A percentile compares a stretch with the other conserved stretches of the same genome.
Conservation (phyloP, 164 flowering plant genomes). For the Sextonia rubra region DNA sequence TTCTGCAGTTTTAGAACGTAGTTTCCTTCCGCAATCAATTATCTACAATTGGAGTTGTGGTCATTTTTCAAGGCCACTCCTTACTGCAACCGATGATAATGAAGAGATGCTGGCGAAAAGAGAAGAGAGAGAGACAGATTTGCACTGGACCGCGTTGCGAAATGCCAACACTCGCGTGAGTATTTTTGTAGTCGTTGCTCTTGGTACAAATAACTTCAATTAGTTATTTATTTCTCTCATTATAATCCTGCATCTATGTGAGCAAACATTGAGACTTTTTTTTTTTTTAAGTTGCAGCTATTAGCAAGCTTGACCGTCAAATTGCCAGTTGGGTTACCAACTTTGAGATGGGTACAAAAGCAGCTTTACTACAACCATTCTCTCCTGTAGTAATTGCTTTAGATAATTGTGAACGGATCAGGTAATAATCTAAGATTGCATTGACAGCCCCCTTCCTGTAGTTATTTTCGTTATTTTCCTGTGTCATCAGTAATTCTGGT, state of each 20-base stretch:
- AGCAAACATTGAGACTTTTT: not conserved
- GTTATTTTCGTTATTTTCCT: not conserved
- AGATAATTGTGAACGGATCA: slow-evolving; percentile 80
- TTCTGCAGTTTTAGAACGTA: slow-evolving; percentile 63
- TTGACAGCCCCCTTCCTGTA: no score
- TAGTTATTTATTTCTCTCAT: not conserved
- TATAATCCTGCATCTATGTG: not conserved
- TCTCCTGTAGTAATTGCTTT: slow-evolving; percentile 89
- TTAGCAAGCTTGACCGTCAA: slow-evolving; percentile 59
- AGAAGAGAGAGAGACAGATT: slow-evolving; percentile 71
- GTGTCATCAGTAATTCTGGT: not conserved
- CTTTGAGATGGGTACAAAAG: slow-evolving; percentile 74
- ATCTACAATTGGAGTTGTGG: slow-evolving; percentile 96
- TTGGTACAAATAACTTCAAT: no score
- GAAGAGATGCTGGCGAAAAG: slow-evolving; percentile 66
- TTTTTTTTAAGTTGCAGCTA: slow-evolving; percentile 43
- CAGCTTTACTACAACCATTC: slow-evolving; percentile 75
- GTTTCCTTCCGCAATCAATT: slow-evolving; percentile 91
- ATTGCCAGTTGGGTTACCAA: slow-evolving; percentile 88
- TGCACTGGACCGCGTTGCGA: slow-evolving; percentile 76
- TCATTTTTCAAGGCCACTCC: slow-evolving; percentile 91
- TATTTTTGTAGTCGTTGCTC: not conserved
- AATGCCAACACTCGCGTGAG: slow-evolving; percentile 85
- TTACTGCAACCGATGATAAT: slow-evolving; percentile 67
- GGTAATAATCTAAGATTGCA: no score